Evolutionary conservation across 768 basidiomycete genomes (phyloP).

Genomic region (Termitomyces sp.): DNA sequence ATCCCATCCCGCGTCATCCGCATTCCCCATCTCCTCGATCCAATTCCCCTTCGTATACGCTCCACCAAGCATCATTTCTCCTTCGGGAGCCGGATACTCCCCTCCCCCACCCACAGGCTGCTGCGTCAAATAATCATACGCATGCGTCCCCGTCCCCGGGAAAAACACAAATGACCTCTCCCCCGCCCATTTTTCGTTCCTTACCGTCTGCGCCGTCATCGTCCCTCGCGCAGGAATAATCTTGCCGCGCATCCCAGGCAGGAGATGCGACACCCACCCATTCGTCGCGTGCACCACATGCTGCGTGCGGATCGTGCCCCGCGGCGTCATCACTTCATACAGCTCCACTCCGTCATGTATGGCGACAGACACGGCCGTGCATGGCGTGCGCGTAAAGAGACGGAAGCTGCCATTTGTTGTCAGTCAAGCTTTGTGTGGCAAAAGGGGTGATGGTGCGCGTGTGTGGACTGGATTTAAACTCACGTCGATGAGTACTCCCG

Average conservation of each 20-base stretch:
- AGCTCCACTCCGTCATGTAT: slow-evolving; percentile 15
- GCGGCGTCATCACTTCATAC: slow-evolving; percentile 57
- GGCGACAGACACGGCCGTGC: slow-evolving; percentile 28
- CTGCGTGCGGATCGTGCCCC: slow-evolving; percentile 47
- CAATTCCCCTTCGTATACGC: slow-evolving; percentile 29
- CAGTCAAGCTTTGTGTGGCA: neutral
- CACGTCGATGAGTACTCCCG: slow-evolving; percentile 44
- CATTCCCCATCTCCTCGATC: slow-evolving; percentile 30
- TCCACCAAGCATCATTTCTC: slow-evolving; percentile 67
- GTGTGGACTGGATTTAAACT: neutral
- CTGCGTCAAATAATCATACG: slow-evolving; percentile 69
- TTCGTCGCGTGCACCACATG: slow-evolving; percentile 86
- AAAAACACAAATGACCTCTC: slow-evolving; percentile 56
- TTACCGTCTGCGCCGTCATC: slow-evolving; percentile 52
- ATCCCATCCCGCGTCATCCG: slow-evolving; percentile 30
- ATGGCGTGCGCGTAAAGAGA: slow-evolving; percentile 58
- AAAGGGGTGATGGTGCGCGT: neutral
- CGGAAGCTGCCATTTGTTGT: slow-evolving; percentile 38
- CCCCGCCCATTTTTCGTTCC: slow-evolving; percentile 27
- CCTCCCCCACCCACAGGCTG: slow-evolving; percentile 22
- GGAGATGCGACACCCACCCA: slow-evolving; percentile 70
- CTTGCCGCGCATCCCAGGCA: slow-evolving; percentile 55
- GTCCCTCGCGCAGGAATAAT: slow-evolving; percentile 54
- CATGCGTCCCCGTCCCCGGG: slow-evolving; percentile 28
- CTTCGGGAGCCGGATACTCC: slow-evolving; percentile 21